Base-by-base conservation (phyloP, 495 filamentous ascomycete genomes). In the Aspergillus carlsbadensis region DNA sequence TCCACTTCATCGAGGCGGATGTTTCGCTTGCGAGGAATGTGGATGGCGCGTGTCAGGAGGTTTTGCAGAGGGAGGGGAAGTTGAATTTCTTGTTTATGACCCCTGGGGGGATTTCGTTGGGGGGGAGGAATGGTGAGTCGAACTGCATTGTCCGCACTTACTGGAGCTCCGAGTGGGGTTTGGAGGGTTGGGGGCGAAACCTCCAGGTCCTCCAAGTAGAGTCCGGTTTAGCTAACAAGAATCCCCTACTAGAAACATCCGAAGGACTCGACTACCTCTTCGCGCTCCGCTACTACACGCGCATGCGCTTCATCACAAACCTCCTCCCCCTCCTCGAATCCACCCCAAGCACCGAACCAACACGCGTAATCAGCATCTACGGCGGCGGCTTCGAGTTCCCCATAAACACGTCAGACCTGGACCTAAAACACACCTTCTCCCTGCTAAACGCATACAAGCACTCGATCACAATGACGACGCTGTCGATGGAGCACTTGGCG, bases 61-160 rank as follows among this genome's bases (percentile, higher is more conserved):
- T 88, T 47, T 70, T 71, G 57, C 47, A 58, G 0, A 70, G 74
- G 15, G 83, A 86, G 52, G 63, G 60, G 34, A 65, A 65, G 14
- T 62, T 88, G 50, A 83, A 89, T 59, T 63, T 87, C 6, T 70
- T 88, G 0, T 82, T 87, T 63, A 66, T 67, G 51, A 62, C 58
- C 10, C 56, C 53, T 6, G 66, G 64, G 1, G 57, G 51, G 0
- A 54, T 54, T 43, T 57, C 53, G n/a, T 41, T 69, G 36, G 35
- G 56, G 13, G 43, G 52, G 10, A 31, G 46, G 24, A 53, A 41
- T 35, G 46, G 54, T 52, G 26, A n/a, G n/a, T n/a, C n/a, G n/a
- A n/a, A n/a, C n/a, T n/a, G n/a, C n/a, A n/a, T n/a, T n/a, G n/a
- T n/a, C n/a, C n/a, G n/a, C n/a, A n/a, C n/a, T n/a, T n/a, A n/a